phyloP scores from a whole-genome alignment of 306 rosid genomes.

The Vigna mungo region DNA sequence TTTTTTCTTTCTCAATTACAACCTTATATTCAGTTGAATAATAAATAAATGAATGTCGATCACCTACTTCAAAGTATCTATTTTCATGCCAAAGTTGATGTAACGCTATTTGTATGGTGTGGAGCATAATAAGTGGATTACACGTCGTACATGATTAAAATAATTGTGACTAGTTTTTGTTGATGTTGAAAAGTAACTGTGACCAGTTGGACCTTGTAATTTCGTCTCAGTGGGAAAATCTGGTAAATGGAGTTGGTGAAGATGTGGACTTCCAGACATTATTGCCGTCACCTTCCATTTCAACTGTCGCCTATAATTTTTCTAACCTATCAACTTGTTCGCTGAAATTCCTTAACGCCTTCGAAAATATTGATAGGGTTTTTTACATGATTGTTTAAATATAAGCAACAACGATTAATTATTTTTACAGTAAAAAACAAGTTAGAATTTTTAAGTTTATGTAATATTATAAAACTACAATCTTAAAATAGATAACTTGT shows the following conservation, averaged over 20 bases:
- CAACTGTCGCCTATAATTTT: background rate
- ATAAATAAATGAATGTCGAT: background rate
- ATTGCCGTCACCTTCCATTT: constrained; percentile 4
- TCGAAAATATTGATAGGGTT: too few relatives aligned
- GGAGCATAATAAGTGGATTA: background rate
- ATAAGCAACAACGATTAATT: too few relatives aligned
- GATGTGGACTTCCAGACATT: constrained; percentile 40
- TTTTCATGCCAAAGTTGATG: background rate
- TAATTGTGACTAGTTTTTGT: background rate
- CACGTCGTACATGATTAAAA: background rate
- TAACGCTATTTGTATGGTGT: background rate
- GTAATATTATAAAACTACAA: too few relatives aligned
- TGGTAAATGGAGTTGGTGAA: background rate
- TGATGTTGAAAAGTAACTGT: background rate
- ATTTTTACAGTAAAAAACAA: too few relatives aligned
- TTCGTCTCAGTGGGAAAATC: background rate
- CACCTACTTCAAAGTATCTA: background rate
- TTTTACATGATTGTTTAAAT: too few relatives aligned
- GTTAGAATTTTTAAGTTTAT: too few relatives aligned
- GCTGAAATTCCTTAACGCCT: background rate
- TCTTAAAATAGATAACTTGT: too few relatives aligned
- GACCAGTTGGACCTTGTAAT: background rate
- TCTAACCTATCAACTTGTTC: background rate
- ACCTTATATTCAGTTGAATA: background rate
- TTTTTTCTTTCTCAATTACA: background rate